These are phyloP conservation scores for Pythium dissotocum DNA, from an alignment of 352 stramenopile species.

Conservation along the genomic window DNA sequence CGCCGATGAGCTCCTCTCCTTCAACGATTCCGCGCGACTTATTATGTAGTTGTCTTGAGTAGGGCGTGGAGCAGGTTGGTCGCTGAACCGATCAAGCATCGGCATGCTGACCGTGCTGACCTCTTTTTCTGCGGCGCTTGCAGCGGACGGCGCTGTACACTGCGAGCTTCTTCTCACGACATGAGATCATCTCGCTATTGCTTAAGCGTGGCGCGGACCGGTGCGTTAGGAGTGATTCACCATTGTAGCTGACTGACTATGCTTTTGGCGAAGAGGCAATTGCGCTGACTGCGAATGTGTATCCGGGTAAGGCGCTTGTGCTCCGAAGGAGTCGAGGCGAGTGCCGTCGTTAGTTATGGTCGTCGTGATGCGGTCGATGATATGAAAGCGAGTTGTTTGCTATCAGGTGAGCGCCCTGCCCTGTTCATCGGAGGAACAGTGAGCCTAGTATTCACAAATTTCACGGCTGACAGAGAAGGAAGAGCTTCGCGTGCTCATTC, in stretches of 20 bases:
- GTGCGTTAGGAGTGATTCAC: conserved; percentile 27
- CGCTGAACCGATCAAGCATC: conserved; percentile 12
- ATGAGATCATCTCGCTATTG: conserved; percentile 52
- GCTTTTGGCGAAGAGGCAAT: not conserved
- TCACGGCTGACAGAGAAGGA: conserved; percentile 5
- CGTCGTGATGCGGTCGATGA: conserved; percentile 41
- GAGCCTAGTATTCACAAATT: not conserved
- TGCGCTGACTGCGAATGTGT: not conserved
- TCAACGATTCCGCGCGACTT: conserved; percentile 5
- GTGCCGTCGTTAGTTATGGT: conserved; percentile 51
- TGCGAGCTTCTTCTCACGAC: conserved; percentile 63
- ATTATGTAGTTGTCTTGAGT: not conserved
- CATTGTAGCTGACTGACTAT: not conserved
- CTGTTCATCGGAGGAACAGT: not conserved
- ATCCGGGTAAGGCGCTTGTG: conserved; percentile 38
- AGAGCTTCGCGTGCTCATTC: conserved; percentile 22
- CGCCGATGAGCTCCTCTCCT: not conserved
- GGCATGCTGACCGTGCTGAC: conserved; percentile 2
- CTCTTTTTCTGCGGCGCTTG: not conserved
- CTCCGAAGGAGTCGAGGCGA: conserved; percentile 44
- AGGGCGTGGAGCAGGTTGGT: conserved; percentile 24
- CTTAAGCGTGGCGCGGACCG: conserved; percentile 60
- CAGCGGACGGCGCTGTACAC: conserved; percentile 65
- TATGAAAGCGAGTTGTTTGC: conserved; percentile 68
- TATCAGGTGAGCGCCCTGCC: conserved; percentile 41